Evolutionary conservation across 768 basidiomycete genomes (phyloP), one percentile per base, ranked within the genome.

Genomic region (Agaricus blazei): DNA sequence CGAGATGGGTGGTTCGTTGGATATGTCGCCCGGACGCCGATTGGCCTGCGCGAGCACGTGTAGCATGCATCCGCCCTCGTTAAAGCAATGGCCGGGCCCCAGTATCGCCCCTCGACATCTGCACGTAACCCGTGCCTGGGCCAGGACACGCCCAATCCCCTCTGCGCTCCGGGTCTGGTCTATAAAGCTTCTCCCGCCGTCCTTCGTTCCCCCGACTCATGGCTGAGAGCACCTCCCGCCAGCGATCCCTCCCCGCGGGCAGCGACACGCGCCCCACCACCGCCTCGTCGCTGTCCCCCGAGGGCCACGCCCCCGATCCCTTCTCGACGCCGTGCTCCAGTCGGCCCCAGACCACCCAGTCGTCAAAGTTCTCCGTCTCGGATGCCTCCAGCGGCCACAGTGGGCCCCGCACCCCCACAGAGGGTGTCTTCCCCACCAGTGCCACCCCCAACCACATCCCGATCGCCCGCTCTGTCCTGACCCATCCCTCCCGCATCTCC

Each of bases 321-420:
- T 74, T 74, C 54, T 65, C 67, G n/a, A 65, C 73, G 2, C 71
- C 74, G 6, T 45, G 59, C 34, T 70, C 68, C 50, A 71, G 70
- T 48, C 65, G 73, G 7, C 65, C 70, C 1, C 19, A 19, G 19
- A 19, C 64, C 72, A 0, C 72, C 72, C 19, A 54, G 71, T 48
- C 67, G 62, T 27, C 62, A 64, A 36, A 60, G 41, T 50, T 67
- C 55, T 68, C 70, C 1, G 65, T 70, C 52, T 67, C 67, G 23
- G 64, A 63, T 42, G 27, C 51, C 37, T 56, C 54, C 8, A 55
- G 51, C 27, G 54, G 46, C 23, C 55, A 60, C 59, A 47, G 62
- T 51, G 44, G 58, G 58, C 43, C 65, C 12, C 54, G 54, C 11
- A 56, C 54, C 3, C 54, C 54, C 6, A 56, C 54, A 4, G 54